Percentiles rank a stretch among this genome's conserved stretches.
Conservation (phyloP, 169 alveolate genomes). For the Eimeria praecox region DNA sequence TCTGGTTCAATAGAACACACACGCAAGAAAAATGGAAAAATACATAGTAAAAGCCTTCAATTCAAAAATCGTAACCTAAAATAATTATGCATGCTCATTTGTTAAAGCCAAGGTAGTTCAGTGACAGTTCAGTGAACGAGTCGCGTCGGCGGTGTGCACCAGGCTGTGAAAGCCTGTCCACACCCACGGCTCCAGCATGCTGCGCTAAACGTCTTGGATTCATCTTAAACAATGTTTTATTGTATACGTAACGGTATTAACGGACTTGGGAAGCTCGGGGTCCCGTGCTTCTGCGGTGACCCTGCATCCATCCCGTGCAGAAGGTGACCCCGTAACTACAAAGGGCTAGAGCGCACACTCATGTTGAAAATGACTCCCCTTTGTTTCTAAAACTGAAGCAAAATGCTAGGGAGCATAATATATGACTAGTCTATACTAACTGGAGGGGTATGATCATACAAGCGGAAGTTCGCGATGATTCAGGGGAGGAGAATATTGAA, state of each 20-base stretch:
- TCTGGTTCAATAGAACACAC: neutral
- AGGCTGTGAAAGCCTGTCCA: neutral
- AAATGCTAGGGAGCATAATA: neutral
- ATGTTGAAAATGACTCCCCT: neutral
- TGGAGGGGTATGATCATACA: neutral
- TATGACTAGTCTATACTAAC: neutral
- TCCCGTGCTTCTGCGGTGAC: neutral
- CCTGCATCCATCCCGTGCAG: neutral
- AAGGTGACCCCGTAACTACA: neutral
- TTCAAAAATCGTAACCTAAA: neutral
- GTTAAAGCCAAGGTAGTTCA: neutral
- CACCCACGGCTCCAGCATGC: neutral
- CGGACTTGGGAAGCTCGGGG: neutral
- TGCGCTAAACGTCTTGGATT: neutral
- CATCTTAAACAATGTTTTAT: neutral
- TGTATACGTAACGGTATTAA: neutral
- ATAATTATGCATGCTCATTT: neutral
- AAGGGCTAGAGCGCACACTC: neutral
- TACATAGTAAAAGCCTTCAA: neutral
- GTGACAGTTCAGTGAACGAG: neutral
- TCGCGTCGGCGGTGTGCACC: neutral
- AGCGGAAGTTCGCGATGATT: neutral
- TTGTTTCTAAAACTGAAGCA: neutral
- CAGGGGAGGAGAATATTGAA: neutral
- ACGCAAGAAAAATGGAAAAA: neutral